Evolutionary conservation across 257 asterid species (phyloP).

Genomic region (Paulownia fortunei): DNA sequence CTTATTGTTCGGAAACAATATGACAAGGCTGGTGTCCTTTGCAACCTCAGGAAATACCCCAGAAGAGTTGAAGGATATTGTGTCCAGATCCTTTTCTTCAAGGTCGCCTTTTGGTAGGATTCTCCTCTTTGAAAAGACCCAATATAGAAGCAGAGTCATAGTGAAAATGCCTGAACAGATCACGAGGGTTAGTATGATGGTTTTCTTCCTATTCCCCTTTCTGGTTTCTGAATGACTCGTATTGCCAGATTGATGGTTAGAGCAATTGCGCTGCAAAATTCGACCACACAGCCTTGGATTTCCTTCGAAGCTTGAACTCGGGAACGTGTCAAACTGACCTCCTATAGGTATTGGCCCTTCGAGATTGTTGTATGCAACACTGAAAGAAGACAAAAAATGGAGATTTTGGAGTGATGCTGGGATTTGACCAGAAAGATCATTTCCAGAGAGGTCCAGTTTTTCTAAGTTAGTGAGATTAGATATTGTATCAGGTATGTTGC

Average conservation of each 20-base stretch:
- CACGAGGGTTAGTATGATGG: conserved; percentile 69
- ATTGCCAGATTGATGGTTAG: conserved; percentile 34
- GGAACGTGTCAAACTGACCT: conserved; percentile 91
- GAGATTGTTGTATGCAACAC: conserved; percentile 80
- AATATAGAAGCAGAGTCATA: conserved; percentile 61
- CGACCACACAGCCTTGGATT: conserved; percentile 79
- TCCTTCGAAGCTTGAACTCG: conserved; percentile 70
- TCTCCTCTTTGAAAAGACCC: conserved; percentile 72
- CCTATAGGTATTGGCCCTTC: conserved; percentile 87
- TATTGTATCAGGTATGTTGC: conserved; percentile 76
- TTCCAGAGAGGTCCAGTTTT: conserved; percentile 74
- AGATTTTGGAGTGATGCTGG: conserved; percentile 80
- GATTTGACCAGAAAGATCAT: conserved; percentile 74
- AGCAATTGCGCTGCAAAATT: conserved; percentile 57
- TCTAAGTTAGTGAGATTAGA: conserved; percentile 86
- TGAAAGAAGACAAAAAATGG: conserved; percentile 82
- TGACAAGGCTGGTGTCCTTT: conserved; percentile 69
- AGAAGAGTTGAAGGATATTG: conserved; percentile 70
- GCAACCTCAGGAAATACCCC: conserved; percentile 69
- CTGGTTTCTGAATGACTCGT: conserved; percentile 31
- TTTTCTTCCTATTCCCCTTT: conserved; percentile 62
- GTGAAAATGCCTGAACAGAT: conserved; percentile 71
- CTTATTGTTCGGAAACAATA: conserved; percentile 73
- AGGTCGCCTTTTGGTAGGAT: conserved; percentile 52
- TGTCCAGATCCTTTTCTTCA: conserved; percentile 60